Conservation (phyloP, 805 yeast genomes). For the Spathaspora boniae region DNA sequence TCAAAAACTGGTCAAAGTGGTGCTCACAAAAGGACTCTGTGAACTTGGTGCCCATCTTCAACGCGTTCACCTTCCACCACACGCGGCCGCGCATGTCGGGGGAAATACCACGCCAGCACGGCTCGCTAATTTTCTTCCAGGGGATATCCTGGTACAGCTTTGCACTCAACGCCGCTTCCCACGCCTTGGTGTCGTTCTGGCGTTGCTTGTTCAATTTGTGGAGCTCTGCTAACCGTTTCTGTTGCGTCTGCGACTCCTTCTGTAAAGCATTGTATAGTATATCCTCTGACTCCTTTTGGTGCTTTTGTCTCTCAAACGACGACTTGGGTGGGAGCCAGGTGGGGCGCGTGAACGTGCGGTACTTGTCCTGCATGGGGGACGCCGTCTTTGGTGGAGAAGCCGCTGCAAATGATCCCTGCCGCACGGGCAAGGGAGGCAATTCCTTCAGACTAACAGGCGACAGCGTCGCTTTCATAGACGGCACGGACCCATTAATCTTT, state of each 20-base stretch:
- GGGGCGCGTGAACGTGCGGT: slow-evolving; percentile 55
- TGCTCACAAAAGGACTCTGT: slow-evolving; percentile 13
- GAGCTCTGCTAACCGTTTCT: slow-evolving; percentile 25
- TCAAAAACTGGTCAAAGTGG: slow-evolving; percentile 10
- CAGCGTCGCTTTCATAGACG: neutral
- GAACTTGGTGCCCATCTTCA: slow-evolving; percentile 4
- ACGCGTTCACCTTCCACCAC: slow-evolving; percentile 40
- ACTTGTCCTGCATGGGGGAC: too few species aligned
- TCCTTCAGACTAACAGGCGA: too few species aligned
- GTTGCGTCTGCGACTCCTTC: slow-evolving; percentile 32
- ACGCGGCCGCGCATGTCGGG: slow-evolving; percentile 37
- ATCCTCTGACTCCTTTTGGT: slow-evolving; percentile 49
- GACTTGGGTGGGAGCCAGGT: slow-evolving; percentile 65
- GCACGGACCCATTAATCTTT: slow-evolving; percentile 10
- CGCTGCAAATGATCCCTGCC: too few species aligned
- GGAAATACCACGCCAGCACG: slow-evolving; percentile 9
- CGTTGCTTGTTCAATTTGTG: slow-evolving; percentile 29
- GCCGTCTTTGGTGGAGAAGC: too few species aligned
- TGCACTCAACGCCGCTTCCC: slow-evolving; percentile 16
- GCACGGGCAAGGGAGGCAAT: too few species aligned
- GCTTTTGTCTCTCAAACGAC: slow-evolving; percentile 48
- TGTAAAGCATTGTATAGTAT: slow-evolving; percentile 40
- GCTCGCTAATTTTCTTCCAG: slow-evolving; percentile 4
- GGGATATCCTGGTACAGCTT: slow-evolving; percentile 4
- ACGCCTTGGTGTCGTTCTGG: slow-evolving; percentile 28